Percentiles rank a stretch among this genome's conserved stretches.
Evolutionary conservation across 495 filamentous ascomycete genomes (phyloP).

Genomic region (Xylaria cubensis): DNA sequence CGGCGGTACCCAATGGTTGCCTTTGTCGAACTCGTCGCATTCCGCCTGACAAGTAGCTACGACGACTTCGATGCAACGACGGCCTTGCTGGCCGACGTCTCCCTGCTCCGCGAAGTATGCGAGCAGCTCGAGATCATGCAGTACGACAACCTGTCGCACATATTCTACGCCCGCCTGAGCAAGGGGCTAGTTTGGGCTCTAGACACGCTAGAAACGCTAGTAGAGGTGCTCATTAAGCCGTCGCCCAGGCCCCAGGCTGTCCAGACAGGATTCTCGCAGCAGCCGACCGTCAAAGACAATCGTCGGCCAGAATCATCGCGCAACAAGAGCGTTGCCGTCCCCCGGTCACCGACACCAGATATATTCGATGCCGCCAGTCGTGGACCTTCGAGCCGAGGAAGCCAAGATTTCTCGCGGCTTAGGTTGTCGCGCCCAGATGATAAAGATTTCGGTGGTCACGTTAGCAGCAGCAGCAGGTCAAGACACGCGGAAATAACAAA

Average conservation of each 20-base stretch:
- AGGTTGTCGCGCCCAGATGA: conserved; percentile 9
- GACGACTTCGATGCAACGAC: conserved; percentile 13
- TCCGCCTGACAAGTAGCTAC: conserved; percentile 3
- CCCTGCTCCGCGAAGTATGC: conserved; percentile 21
- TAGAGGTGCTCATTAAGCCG: conserved; percentile 6
- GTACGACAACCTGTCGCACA: conserved; percentile 25
- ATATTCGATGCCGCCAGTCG: background rate
- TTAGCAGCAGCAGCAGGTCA: background rate
- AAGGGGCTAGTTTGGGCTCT: conserved; percentile 22
- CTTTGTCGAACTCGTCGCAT: conserved; percentile 26
- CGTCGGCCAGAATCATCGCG: conserved; percentile 3
- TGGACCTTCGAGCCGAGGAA: conserved; percentile 2
- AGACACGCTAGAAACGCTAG: conserved; percentile 17
- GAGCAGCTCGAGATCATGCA: conserved; percentile 24
- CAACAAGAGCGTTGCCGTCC: background rate
- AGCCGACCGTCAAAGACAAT: conserved; percentile 1
- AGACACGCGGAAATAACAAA: conserved; percentile 13
- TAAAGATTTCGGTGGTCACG: conserved; percentile 3
- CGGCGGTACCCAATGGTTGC: conserved; percentile 27
- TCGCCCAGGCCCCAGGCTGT: background rate
- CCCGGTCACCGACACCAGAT: conserved; percentile 14
- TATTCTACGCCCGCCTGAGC: conserved; percentile 26
- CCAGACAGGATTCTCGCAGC: background rate
- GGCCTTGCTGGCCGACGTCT: conserved; percentile 13
- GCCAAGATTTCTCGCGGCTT: conserved; percentile 12